Evolutionary conservation across 768 basidiomycete species (phyloP), one percentile per base, ranked within the genome.

Genomic region (Porphyrellus cyaneotinctus): DNA sequence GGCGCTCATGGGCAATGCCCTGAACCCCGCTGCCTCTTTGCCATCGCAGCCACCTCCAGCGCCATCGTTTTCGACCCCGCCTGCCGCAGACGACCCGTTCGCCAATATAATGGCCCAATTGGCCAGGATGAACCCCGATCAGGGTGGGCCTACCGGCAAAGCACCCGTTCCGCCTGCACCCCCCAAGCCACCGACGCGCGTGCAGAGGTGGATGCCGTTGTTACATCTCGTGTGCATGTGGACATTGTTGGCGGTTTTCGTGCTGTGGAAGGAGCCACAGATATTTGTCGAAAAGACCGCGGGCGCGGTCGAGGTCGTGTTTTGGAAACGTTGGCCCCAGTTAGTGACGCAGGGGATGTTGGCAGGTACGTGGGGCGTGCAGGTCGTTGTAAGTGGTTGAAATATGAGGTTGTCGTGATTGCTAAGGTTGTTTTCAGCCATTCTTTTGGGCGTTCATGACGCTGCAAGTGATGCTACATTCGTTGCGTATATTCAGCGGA

Each of bases 381-480:
- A 83, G 57, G 59, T 77, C 39, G 75, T 85, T 69, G 87, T 88
- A 60, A 56, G 84, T 49, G 43, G n/a, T 49, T 31, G 15, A 13
- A 11, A 15, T 0, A 14, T 14, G 7, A 1, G 17, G 7, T 23
- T 45, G 33, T 32, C 39, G 15, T 17, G 47, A 26, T 42, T 0
- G 18, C 45, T 56, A 31, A 67, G 53, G 28, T 11, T 20, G 18
- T 33, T 23, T 14, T 32, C 57, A 91, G 88, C 83, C 87, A 1
- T 88, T 92, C 72, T 88, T 91, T 66, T 90, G 87, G 87, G 84
- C 80, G 9, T 91, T 91, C 54, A 79, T 81, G 35, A 85, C 89
- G 1, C 64, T 91, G 5, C 80, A 91, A 58, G 74, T 91, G 22
- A 76, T 77, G 18, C 63, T 92, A 39, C 87, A 91, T 59, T 88